phyloP scores from a whole-genome alignment of 2,329 filamentous ascomycete genomes.

The Monilinia polystroma region DNA sequence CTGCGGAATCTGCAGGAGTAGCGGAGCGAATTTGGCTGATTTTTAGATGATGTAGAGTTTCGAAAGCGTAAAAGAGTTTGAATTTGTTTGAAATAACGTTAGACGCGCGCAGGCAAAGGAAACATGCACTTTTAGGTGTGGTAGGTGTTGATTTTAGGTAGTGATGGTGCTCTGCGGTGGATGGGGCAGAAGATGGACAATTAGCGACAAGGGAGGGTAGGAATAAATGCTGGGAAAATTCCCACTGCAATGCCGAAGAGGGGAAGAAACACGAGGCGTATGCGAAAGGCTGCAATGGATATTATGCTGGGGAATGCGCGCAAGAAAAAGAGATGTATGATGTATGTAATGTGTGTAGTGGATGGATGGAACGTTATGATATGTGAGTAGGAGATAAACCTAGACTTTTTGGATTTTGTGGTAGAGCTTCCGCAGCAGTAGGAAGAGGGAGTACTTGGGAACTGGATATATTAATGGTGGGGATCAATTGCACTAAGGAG shows the following conservation, averaged over 20 bases:
- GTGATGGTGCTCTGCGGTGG: slow-evolving; percentile 11
- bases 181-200: slow-evolving; percentile 22
- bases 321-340: slow-evolving; percentile 16
- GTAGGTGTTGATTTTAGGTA: slow-evolving; percentile 6
- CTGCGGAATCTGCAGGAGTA: slow-evolving; percentile 37
- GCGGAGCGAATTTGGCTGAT: slow-evolving; percentile 30
- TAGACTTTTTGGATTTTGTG: slow-evolving; percentile 9
- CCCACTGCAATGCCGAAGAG: slow-evolving; percentile 19
- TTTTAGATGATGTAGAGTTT: slow-evolving; percentile 25
- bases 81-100: slow-evolving; percentile 23
- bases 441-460: slow-evolving; percentile 19
- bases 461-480: slow-evolving; percentile 13
- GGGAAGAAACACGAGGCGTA: slow-evolving; percentile 15
- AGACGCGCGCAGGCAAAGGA: slow-evolving; percentile 34
- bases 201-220: slow-evolving; percentile 20
- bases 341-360: slow-evolving; percentile 10
- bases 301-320: slow-evolving; percentile 18
- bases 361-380: slow-evolving; percentile 15
- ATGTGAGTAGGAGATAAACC: slow-evolving; percentile 6
- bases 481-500: slow-evolving; percentile 13
- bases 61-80: slow-evolving; percentile 29
- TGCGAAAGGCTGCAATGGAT: slow-evolving; percentile 21
- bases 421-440: slow-evolving; percentile 21
- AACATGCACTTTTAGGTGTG: slow-evolving; percentile 29
- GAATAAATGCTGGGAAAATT: slow-evolving; percentile 25